These are phyloP conservation scores for Plasmodium berghei DNA, from an alignment of 169 alveolate species.

Conservation along the genomic window DNA sequence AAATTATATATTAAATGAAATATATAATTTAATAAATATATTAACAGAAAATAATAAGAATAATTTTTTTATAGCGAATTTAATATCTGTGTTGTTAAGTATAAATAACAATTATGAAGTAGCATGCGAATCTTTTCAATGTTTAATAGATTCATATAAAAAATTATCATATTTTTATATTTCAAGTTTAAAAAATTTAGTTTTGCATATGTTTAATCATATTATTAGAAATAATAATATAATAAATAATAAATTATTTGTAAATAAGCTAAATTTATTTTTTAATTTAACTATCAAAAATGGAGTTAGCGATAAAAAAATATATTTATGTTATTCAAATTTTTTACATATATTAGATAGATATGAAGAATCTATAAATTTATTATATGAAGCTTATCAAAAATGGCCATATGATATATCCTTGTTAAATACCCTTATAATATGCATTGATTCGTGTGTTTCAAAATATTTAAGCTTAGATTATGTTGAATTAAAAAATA, in stretches of 20 bases:
- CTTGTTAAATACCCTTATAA: conserved; percentile 45
- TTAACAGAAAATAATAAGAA: conserved; percentile 15
- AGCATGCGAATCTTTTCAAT: conserved; percentile 55
- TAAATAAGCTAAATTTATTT: conserved; percentile 58
- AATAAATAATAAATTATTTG: conserved; percentile 62
- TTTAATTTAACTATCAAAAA: conserved; percentile 61
- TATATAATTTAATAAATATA: conserved; percentile 21
- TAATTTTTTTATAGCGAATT: conserved; percentile 42
- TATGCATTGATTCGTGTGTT: conserved; percentile 68
- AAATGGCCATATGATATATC: conserved; percentile 62
- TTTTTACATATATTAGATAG: conserved; percentile 49
- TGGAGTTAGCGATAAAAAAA: conserved; percentile 37
- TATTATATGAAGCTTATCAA: conserved; percentile 21
- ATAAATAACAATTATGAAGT: conserved; percentile 48
- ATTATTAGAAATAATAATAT: conserved; percentile 40
- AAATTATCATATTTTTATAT: conserved; percentile 28
- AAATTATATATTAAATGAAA: conserved; percentile 25
- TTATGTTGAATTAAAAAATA: conserved; percentile 54
- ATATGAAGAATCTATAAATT: conserved; percentile 55
- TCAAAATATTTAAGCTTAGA: conserved; percentile 64
- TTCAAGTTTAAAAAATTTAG: conserved; percentile 24
- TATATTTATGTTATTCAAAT: conserved; percentile 49
- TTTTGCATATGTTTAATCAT: conserved; percentile 59
- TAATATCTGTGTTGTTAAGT: conserved; percentile 39
- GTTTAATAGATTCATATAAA: conserved; percentile 32